A percentile compares a stretch with the other conserved stretches of the same genome.
These are phyloP conservation scores for Lenwebbia sp. DNA, from an alignment of 345 rosid species.

Conservation along the genomic window DNA sequence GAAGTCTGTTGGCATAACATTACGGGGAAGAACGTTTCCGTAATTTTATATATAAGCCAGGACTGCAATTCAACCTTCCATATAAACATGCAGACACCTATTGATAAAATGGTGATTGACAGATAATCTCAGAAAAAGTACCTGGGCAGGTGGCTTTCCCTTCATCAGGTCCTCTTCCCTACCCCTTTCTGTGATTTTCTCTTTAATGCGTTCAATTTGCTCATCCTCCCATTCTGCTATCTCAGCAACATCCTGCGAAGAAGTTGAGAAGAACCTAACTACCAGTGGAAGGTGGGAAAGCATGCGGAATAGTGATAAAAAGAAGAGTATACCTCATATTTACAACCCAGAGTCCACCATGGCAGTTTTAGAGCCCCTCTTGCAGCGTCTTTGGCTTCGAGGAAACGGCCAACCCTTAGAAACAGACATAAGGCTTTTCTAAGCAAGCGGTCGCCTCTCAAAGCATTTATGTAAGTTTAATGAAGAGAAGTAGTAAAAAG, in stretches of 20 bases:
- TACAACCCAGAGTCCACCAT: slow-evolving; percentile 91
- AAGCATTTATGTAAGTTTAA: background rate
- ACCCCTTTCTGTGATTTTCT: slow-evolving; percentile 78
- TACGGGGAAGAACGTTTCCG: background rate
- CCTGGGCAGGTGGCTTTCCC: slow-evolving; percentile 82
- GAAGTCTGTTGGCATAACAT: background rate
- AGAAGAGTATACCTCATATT: slow-evolving; percentile 39
- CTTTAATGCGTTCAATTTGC: slow-evolving; percentile 71
- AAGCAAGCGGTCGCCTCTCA: background rate
- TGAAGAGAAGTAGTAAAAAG: background rate
- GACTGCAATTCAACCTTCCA: background rate
- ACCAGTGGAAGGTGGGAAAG: background rate
- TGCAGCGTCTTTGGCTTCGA: slow-evolving; percentile 88
- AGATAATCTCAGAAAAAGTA: slow-evolving; percentile 1
- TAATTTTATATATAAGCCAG: background rate
- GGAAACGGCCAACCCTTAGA: slow-evolving; percentile 49
- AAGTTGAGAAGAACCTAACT: background rate
- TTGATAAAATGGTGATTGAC: background rate
- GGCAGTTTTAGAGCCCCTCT: slow-evolving; percentile 85
- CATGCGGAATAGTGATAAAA: background rate
- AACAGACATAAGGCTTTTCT: background rate
- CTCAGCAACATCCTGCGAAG: slow-evolving; percentile 52
- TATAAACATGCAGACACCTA: background rate
- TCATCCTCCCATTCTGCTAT: slow-evolving; percentile 96
- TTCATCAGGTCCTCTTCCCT: slow-evolving; percentile 67